These are phyloP conservation scores for Kockiozyma suomiensis DNA, from an alignment of 805 yeast species.

Conservation along the genomic window DNA sequence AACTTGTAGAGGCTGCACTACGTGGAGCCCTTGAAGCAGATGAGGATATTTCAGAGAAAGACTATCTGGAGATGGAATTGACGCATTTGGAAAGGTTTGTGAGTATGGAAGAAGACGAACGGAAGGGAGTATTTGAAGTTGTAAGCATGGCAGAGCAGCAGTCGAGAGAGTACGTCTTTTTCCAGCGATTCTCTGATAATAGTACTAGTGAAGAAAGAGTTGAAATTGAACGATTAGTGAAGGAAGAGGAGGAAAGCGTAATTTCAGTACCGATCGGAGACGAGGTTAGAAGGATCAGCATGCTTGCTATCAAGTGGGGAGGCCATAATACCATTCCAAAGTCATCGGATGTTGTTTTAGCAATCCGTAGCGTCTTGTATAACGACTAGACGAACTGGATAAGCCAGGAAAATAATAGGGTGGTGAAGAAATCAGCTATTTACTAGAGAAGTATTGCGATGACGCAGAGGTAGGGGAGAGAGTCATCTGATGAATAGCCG, in stretches of 20 bases:
- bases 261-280: not conserved
- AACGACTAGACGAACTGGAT: not conserved
- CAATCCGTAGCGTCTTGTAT: constrained; percentile 18
- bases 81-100: constrained; percentile 8
- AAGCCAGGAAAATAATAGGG: not conserved
- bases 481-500: not conserved
- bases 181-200: constrained; percentile 10
- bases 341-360: constrained; percentile 26
- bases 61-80: not conserved
- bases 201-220: not conserved
- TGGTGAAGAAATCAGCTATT: not conserved
- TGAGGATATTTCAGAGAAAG: constrained; percentile 1
- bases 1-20: constrained; percentile 20
- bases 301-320: constrained; percentile 26
- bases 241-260: constrained; percentile 2
- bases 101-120: constrained; percentile 13
- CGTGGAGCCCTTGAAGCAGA: constrained; percentile 20
- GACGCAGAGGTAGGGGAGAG: too few species aligned
- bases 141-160: constrained; percentile 10
- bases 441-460: not conserved
- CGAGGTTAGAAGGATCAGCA: constrained; percentile 13
- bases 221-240: not conserved
- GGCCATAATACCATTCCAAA: constrained; percentile 25
- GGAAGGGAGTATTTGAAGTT: constrained; percentile 20
- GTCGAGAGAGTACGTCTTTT: constrained; percentile 18